phyloP scores from a whole-genome alignment of 352 stramenopile genomes.

The Hyaloperonospora arabidopsidis region DNA sequence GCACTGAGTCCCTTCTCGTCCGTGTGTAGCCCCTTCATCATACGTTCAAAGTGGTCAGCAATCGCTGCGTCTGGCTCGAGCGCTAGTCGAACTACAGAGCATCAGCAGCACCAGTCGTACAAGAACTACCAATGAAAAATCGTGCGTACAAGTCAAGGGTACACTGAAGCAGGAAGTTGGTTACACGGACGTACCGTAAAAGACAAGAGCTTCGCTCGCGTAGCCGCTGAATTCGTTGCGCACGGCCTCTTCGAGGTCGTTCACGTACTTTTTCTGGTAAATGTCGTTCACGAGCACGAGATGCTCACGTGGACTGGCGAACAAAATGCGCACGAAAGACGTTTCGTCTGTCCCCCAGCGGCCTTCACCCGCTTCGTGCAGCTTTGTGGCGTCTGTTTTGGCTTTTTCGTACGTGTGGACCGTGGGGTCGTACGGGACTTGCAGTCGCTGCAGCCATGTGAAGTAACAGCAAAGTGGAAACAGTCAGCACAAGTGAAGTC shows the following conservation, averaged over 20 bases:
- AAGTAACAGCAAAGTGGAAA: neutral
- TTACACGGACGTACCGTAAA: conserved; percentile 36
- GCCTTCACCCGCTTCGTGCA: conserved; percentile 66
- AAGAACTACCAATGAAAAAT: conserved; percentile 7
- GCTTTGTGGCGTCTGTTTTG: conserved; percentile 43
- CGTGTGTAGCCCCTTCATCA: conserved; percentile 50
- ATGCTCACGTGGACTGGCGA: conserved; percentile 53
- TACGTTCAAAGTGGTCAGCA: conserved; percentile 46
- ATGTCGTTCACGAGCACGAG: conserved; percentile 50
- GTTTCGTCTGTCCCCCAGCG: conserved; percentile 71
- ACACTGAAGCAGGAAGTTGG: no score
- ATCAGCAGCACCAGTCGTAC: no score
- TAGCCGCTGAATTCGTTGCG: conserved; percentile 62
- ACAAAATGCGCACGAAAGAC: conserved; percentile 51
- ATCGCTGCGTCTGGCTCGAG: conserved; percentile 45
- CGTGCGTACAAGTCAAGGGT: no score
- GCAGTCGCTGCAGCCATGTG: conserved; percentile 17
- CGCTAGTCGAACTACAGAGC: conserved; percentile 35
- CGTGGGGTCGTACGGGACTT: conserved; percentile 38
- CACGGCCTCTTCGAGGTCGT: conserved; percentile 44
- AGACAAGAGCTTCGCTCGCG: conserved; percentile 49
- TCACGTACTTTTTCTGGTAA: conserved; percentile 65
- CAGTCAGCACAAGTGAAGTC: conserved; percentile 1
- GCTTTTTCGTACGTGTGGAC: conserved; percentile 54
- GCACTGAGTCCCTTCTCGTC: conserved; percentile 52